A percentile compares a stretch with the other conserved stretches of the same genome.
These are phyloP conservation scores for Peniophora sp. DNA, from an alignment of 1,284 basidiomycete genomes.

Conservation along the genomic window DNA sequence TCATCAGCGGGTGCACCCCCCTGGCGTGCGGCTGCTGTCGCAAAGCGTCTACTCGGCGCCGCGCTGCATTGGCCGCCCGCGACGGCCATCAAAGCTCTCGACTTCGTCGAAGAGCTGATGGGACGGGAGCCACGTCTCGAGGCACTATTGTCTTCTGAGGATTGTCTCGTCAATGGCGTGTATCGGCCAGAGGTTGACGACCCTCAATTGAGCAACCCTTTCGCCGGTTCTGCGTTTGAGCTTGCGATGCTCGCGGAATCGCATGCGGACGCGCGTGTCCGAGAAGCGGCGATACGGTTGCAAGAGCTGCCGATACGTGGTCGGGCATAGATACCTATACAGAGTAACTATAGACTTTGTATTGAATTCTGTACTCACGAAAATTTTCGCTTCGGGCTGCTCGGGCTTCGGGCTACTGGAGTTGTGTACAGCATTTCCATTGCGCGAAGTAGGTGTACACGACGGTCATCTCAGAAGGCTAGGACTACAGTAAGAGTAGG, in stretches of 20 bases:
- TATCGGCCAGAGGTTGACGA: slow-evolving; percentile 82
- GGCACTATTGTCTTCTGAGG: slow-evolving; percentile 80
- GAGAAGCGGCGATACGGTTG: slow-evolving; percentile 26
- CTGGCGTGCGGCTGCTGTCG: slow-evolving; percentile 83
- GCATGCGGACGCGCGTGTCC: slow-evolving; percentile 61
- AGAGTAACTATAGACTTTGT: not conserved
- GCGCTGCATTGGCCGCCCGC: slow-evolving; percentile 74
- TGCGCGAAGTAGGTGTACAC: not conserved
- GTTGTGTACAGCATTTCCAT: not conserved
- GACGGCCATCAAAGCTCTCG: slow-evolving; percentile 58
- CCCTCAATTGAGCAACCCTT: slow-evolving; percentile 73
- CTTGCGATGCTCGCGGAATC: slow-evolving; percentile 43
- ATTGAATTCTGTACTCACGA: not conserved
- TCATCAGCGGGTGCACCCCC: slow-evolving; percentile 53
- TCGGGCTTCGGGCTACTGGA: too few relatives aligned
- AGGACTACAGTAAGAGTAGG: not conserved
- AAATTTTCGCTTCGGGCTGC: too few relatives aligned
- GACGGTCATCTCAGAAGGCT: not conserved
- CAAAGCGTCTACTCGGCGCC: slow-evolving; percentile 80
- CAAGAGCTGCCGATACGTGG: slow-evolving; percentile 5
- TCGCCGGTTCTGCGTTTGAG: slow-evolving; percentile 69
- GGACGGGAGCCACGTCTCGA: slow-evolving; percentile 76
- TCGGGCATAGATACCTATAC: slow-evolving; percentile 1
- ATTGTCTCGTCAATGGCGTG: slow-evolving; percentile 73
- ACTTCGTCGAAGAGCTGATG: slow-evolving; percentile 67